Base-by-base conservation (phyloP, 1,139 yeast species). In the Tardiomyces depauwii region DNA sequence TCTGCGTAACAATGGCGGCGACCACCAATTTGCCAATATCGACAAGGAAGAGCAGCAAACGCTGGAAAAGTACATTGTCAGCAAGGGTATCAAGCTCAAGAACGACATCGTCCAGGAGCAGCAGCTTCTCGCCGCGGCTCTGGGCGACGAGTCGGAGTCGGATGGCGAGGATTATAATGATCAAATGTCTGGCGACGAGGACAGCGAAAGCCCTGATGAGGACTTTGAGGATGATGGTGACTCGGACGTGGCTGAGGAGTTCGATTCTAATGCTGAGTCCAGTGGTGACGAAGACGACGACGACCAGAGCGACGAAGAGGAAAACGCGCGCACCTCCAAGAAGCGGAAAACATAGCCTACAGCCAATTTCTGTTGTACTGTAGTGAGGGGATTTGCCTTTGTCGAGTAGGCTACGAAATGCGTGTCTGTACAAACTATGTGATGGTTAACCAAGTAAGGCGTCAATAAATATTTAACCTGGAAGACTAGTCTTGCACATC, bases 101-200 rank as follows among this genome's bases (percentile, higher is more conserved):
- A 88, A 89, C 62, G 97, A 91, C 61, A 93, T 87, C 54, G 86
- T 81, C 57, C 84, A 87, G 51, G 94, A 91, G 42, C 85, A 87
- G 65, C 81, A 81, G 45, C 74, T 83, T 71, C 68, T 88, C 59
- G 85, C 84, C 42, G 80, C 80, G 53, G 93, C 86, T 13, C 73
- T 86, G 61, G 85, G 77, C 42, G 85, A 77, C 44, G 83, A 77
- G 28, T 82, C 73, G 45, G 86, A 77, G 48, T 84, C 79, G 56
- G 87, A 78, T 44, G 82, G 73, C 49, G 71, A 64, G 45, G 62
- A 59, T 4, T 21, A 44, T 43, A 54, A 51, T 44, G 65, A 56
- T 40, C 49, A 63, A 42, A 60, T 65, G 42, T 74, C 71, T 47
- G 73, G 65, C 11, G 81, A 73, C 48, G 80, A 72, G 33, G 89